Conservation (phyloP, 495 filamentous ascomycete genomes). For the Aspergillus coremiiformis region DNA sequence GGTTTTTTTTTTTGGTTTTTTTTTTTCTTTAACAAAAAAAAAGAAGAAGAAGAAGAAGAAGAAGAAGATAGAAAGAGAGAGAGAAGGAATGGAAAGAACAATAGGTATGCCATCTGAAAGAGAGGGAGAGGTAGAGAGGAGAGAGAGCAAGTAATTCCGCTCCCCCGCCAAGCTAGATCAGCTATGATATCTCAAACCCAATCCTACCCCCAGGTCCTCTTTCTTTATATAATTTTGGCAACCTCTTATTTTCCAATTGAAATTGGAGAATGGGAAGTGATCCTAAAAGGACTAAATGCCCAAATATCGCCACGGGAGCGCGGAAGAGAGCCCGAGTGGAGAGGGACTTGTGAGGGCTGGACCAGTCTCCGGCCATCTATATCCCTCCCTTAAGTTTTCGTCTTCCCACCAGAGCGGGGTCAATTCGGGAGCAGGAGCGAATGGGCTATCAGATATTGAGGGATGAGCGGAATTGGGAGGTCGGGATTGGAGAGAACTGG, state of each 20-base stretch:
- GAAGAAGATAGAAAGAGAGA: neutral
- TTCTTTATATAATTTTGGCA: conserved; percentile 12
- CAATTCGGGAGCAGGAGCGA: conserved; percentile 37
- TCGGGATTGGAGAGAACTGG: conserved; percentile 31
- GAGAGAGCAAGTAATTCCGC: conserved; percentile 1
- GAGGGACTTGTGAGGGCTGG: conserved; percentile 25
- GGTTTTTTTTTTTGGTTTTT: too few species aligned
- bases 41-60: conserved; percentile 1
- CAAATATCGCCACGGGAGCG: conserved; percentile 23
- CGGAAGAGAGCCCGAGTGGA: conserved; percentile 29
- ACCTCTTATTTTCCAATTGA: conserved; percentile 1
- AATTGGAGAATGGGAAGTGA: conserved; percentile 2
- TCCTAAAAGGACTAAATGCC: conserved; percentile 4
- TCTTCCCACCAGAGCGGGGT: conserved; percentile 48
- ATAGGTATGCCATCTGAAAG: conserved; percentile 12
- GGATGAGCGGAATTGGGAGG: conserved; percentile 29
- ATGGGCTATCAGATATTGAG: conserved; percentile 35
- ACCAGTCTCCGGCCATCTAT: conserved; percentile 25
- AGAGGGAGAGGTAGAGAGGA: too few species aligned
- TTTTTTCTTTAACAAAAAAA: too few species aligned
- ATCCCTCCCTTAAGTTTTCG: conserved; percentile 20
- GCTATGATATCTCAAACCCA: neutral
- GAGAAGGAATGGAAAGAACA: neutral
- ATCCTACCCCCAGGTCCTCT: neutral
- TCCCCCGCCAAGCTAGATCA: neutral